Conservation (phyloP, 2,329 filamentous ascomycete species). For the Exutisphaerella laricina region DNA sequence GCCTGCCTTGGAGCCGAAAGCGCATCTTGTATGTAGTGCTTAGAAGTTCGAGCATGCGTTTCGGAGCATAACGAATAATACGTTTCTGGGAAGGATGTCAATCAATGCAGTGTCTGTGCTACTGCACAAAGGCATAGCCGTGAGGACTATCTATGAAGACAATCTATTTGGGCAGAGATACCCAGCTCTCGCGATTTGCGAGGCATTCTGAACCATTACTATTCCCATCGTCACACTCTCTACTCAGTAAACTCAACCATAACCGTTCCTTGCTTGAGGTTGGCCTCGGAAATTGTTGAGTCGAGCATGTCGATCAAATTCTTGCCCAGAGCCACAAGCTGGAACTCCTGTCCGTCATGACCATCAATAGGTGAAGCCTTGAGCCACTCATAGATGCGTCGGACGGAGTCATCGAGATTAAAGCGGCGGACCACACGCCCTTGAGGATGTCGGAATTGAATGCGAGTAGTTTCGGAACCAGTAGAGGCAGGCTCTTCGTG, state of each 20-base stretch:
- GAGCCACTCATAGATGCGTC: conserved; percentile 90
- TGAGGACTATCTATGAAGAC: no score
- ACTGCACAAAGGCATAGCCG: no score
- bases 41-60: no score
- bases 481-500: conserved; percentile 69
- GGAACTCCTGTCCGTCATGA: conserved; percentile 65
- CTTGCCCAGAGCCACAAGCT: conserved; percentile 80
- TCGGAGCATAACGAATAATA: no score
- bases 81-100: no score
- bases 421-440: conserved; percentile 88
- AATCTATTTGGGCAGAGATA: no score
- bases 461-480: conserved; percentile 68
- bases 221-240: neutral
- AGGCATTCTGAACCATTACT: no score
- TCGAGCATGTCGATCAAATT: conserved; percentile 76
- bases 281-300: conserved; percentile 67
- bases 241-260: conserved; percentile 73
- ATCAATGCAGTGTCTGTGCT: no score
- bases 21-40: no score
- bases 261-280: conserved; percentile 85
- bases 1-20: no score
- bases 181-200: no score
- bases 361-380: conserved; percentile 81
- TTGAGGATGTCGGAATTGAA: conserved; percentile 83
- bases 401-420: conserved; percentile 65